Conservation (phyloP, 2,329 filamentous ascomycete genomes). For the Periconia sp. region DNA sequence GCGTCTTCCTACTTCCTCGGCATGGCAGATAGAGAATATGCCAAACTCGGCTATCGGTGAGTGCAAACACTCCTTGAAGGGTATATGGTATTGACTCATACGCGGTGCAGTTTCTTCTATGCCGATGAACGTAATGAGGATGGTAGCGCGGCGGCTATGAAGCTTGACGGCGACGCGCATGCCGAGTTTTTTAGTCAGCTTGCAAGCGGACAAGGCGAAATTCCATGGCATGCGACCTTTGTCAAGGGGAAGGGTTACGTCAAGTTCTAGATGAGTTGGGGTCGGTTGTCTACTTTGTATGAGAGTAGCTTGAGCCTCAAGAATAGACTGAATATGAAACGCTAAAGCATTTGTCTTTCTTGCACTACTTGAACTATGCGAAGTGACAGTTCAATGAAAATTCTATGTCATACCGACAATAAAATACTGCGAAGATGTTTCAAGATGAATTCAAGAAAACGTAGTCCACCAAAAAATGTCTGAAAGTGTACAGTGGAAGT, state of each 20-base stretch:
- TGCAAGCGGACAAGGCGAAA: conserved; percentile 22
- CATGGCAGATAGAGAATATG: neutral
- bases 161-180: conserved; percentile 37
- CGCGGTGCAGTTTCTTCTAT: conserved; percentile 47
- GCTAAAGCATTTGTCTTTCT: no score
- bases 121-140: conserved; percentile 50
- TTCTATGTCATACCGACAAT: no score
- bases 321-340: no score
- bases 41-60: conserved; percentile 1
- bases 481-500: no score
- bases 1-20: neutral
- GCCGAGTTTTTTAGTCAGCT: conserved; percentile 38
- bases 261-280: conserved; percentile 5
- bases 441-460: no score
- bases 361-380: no score
- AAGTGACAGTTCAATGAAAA: no score
- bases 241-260: conserved; percentile 41
- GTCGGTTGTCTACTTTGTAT: neutral
- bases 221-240: conserved; percentile 42
- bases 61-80: neutral
- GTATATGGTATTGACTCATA: neutral
- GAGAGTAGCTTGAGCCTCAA: neutral
- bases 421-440: no score
- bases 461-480: no score
- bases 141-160: conserved; percentile 33